Base-by-base conservation (phyloP, 169 alveolate genomes). In the Cryptosporidium tyzzeri region DNA sequence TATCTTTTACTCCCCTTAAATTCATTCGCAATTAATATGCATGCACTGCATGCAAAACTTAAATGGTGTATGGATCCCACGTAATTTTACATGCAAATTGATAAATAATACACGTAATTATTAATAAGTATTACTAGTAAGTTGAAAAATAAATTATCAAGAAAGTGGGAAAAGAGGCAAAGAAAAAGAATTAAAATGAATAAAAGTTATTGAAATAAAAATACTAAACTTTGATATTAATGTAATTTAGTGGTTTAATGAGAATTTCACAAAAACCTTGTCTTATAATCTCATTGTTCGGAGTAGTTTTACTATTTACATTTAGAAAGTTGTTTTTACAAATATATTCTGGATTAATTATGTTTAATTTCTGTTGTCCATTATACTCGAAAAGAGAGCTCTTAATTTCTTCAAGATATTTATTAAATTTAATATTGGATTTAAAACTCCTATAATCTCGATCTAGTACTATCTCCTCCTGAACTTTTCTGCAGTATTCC, bases 181-280 rank as follows among this genome's bases (percentile, higher is more conserved):
- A 65, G 7, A 3, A 48, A 33, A 65, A 33, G 31, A 31, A 39
- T 62, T 12, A 33, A 10, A 21, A 62, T 10, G 18, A 8, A 29
- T 33, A 65, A 33, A 65, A 31, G 3, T 26, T 73, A 53, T n/a
- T 35, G 16, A 50, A 53, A 51, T 45, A 45, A 23, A 37, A 73
- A 21, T 23, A 53, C 23, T 31, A 9, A 59, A 55, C 7, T 33
- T 59, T 73, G 59, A 80, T 61, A 10, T 80, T 62, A 26, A 80
- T 80, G 37, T 62, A 31, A 3, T 14, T 29, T 3, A 80, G 39
- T 2, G 89, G 89, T 33, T 80, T 80, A 3, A 80, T 21, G 26
- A 80, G 75, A 44, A 44, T 39, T 26, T 80, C 31, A 62, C 89
- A 80, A 35, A 80, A 80, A 0, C 89, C 89, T 48, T 80, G 89